Evolutionary conservation across 2,329 filamentous ascomycete genomes (phyloP), one percentile per base, ranked within the genome.

Genomic region (Arthrobotrys megalospora): DNA sequence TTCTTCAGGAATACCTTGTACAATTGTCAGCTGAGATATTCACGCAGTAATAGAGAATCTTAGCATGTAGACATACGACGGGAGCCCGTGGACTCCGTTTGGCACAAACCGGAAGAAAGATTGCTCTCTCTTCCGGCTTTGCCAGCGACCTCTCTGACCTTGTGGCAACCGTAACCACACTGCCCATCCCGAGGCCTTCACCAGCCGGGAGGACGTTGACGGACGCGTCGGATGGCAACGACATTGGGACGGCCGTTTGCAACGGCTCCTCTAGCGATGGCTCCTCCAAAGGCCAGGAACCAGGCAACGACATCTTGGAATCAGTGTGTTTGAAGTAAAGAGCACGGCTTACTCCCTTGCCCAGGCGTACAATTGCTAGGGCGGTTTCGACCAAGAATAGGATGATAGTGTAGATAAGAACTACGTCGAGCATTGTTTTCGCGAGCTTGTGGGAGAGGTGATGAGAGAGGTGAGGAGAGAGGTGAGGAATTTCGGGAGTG

Each of bases 391-490:
- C 55, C 21, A 14, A 16, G 36, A 43, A n/a, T 10, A 36, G 55
- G 19, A 60, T 6, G 36, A 60, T 43, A 12, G 28, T 43, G 19
- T 28, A n/a, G 36, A 43, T 41, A 28, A 60, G 4, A 10, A 60
- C 16, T 7, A 60, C 12, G 19, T n/a, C 19, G 11, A 60, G 36
- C 36, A 60, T 60, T 60, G 11, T 60, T 38, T 11, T 45, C 12
- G 14, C 6, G 11, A 16, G 41, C 2, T 28, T 28, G 41, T 14
- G 41, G n/a, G 11, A 45, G 41, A 8, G 14, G 41, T 45, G 41
- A 45, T 45, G 41, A 16, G 2, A 45, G 2, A 28, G n/a, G 41
- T 12, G 6, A 16, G 41, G 6, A 16, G 41, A 16, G n/a, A n/a
- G n/a, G 41, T 12, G n/a, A 12, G 6, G n/a, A 12, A 45, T 45